Evolutionary conservation across 1,139 yeast species (phyloP), one percentile per base, ranked within the genome.

Genomic region (Hanseniaspora sp.): DNA sequence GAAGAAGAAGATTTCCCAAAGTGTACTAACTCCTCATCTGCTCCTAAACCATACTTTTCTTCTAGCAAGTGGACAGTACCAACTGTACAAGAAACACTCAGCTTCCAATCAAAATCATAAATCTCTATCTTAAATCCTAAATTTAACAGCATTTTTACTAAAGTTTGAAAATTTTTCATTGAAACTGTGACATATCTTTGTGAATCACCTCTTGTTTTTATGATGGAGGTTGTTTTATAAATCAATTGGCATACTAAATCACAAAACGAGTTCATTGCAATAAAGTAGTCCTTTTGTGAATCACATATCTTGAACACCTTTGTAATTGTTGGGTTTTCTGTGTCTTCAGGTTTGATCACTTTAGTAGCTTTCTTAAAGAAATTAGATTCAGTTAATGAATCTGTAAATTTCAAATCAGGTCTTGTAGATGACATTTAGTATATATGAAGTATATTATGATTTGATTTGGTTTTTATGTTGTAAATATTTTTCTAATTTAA

Each of bases 21-120:
- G 2, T 18, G 28, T 2, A 18, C 42, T 9, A 17, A 11, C 29
- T 39, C 75, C 18, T 43, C 46, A n/a, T 43, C 46, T 5, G 18
- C 7, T 15, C 45, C 54, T 2, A 51, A 11, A 2, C 41, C 54
- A 33, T 51, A 51, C 18, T 17, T 31, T 5, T 83, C 87, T 58
- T 86, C 96, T 48, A 92, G 79, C 51, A 80, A 86, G 56, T 83
- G 86, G 53, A 88, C 72, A 66, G 92, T 90, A 5, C 98, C 98
- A 0, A 97, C 96, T 0, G 96, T 83, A 0, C 95, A 96, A 52
- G 76, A 70, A 57, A 76, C 76, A 34, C 76, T 58, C 53, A 84
- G 64, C 48, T 71, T 73, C 82, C 95, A 87, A 6, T 63, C 62
- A 46, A 68, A 69, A 48, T 74, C 79, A 64, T 83, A 90, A 29